Conservation (phyloP, 257 asterid genomes). For the Ajuga chamaepitys region DNA sequence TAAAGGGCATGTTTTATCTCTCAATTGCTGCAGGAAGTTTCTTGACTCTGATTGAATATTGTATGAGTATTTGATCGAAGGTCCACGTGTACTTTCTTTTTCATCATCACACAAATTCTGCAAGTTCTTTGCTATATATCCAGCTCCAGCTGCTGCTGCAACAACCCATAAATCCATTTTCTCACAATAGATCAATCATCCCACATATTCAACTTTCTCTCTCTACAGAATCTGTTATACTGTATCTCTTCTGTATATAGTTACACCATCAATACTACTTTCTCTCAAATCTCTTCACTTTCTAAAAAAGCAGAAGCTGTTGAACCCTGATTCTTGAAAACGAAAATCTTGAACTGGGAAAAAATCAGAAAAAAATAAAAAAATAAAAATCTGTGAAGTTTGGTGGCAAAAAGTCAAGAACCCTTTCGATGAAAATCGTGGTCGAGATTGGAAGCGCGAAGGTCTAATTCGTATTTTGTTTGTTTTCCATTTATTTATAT, state of each 20-base stretch:
- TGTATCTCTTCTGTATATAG: no score
- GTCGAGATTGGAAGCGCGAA: slow-evolving; percentile 23
- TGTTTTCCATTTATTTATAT: background rate
- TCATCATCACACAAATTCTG: slow-evolving; percentile 38
- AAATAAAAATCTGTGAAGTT: background rate
- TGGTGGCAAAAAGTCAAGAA: background rate
- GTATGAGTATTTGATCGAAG: slow-evolving; percentile 21
- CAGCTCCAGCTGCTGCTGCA: slow-evolving; percentile 87
- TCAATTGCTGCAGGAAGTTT: slow-evolving; percentile 49
- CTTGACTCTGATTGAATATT: slow-evolving; percentile 30
- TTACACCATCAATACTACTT: no score
- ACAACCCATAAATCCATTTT: slow-evolving; percentile 74
- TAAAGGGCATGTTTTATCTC: slow-evolving; percentile 55
- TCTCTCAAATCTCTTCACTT: no score
- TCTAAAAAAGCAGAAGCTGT: no score
- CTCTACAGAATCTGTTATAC: no score
- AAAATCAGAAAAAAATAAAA: background rate
- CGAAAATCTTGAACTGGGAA: background rate
- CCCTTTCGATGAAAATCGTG: slow-evolving; percentile 18
- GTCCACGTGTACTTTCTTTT: slow-evolving; percentile 21
- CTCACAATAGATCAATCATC: background rate
- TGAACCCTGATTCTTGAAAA: background rate
- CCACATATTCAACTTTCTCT: background rate
- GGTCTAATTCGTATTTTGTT: slow-evolving; percentile 8
- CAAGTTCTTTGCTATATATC: slow-evolving; percentile 52